Conservation (phyloP, 2,329 filamentous ascomycete genomes). For the Aspergillus pseudoviridinutans region DNA sequence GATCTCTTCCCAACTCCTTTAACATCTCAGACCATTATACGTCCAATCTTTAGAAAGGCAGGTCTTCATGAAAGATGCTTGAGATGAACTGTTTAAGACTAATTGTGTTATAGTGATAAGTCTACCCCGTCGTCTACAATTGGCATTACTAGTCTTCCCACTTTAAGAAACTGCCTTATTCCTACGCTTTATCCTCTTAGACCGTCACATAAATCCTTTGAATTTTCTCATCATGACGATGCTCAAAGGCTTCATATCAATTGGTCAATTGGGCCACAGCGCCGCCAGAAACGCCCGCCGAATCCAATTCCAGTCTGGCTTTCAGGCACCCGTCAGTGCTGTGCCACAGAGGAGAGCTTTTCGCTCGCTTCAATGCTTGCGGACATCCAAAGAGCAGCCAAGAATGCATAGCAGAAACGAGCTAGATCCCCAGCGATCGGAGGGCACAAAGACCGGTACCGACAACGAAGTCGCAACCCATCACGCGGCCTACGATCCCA, state of each 20-base stretch:
- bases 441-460: slow-evolving; percentile 65
- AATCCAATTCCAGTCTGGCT: not conserved
- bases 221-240: not conserved
- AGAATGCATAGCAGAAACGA: slow-evolving; percentile 50
- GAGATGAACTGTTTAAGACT: not conserved
- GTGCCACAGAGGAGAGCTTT: not conserved
- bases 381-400: slow-evolving; percentile 1
- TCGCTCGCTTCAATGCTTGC: not conserved
- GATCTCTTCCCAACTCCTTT: not conserved
- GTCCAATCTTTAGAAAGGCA: not conserved
- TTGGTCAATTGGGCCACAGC: slow-evolving; percentile 5
- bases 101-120: not conserved
- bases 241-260: slow-evolving; percentile 4
- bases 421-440: slow-evolving; percentile 61
- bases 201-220: not conserved
- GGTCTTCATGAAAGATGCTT: not conserved
- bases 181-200: not conserved
- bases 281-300: slow-evolving; percentile 7
- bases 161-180: not conserved
- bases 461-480: slow-evolving; percentile 57
- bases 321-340: not conserved
- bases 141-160: not conserved
- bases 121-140: not conserved
- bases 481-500: slow-evolving; percentile 65
- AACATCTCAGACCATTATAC: not conserved